A percentile compares a stretch with the other conserved stretches of the same genome.
Conservation (phyloP, 495 filamentous ascomycete species). For the Hypoxylon fuscum region DNA sequence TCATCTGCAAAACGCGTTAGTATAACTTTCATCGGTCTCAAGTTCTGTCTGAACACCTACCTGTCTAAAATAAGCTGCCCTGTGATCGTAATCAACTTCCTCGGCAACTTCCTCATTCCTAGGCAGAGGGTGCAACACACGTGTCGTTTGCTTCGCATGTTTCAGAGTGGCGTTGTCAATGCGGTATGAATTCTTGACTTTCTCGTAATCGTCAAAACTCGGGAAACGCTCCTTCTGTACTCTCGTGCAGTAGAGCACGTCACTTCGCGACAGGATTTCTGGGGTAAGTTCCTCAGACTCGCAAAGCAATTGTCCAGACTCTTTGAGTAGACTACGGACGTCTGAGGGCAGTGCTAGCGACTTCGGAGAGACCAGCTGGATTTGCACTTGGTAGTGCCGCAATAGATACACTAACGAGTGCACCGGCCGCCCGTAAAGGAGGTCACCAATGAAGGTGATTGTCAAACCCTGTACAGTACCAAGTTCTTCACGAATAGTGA, state of each 20-base stretch:
- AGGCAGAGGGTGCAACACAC: conserved; percentile 95
- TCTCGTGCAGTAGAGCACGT: conserved; percentile 95
- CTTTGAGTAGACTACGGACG: conserved; percentile 73
- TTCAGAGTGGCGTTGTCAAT: conserved; percentile 91
- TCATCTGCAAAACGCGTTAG: conserved; percentile 78
- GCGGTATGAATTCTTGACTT: conserved; percentile 84
- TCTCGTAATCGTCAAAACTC: conserved; percentile 80
- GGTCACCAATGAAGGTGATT: conserved; percentile 94
- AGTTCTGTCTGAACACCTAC: conserved; percentile 62
- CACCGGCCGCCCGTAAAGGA: conserved; percentile 91
- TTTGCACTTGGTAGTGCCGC: conserved; percentile 89
- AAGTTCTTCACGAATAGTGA: conserved; percentile 96
- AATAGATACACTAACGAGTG: conserved; percentile 94
- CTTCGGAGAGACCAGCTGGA: conserved; percentile 88
- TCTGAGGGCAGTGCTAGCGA: conserved; percentile 78
- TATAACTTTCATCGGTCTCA: conserved; percentile 39
- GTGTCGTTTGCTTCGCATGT: conserved; percentile 87
- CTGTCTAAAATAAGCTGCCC: conserved; percentile 99
- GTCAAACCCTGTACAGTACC: conserved; percentile 93
- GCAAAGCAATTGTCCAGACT: conserved; percentile 75
- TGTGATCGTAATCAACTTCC: conserved; percentile 96
- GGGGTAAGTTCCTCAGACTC: conserved; percentile 83
- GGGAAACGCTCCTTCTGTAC: conserved; percentile 96
- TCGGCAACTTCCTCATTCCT: conserved; percentile 90
- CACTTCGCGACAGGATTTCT: conserved; percentile 81